Conservation (phyloP, 352 stramenopile species). For the Phytopythium chamaehyphon region DNA sequence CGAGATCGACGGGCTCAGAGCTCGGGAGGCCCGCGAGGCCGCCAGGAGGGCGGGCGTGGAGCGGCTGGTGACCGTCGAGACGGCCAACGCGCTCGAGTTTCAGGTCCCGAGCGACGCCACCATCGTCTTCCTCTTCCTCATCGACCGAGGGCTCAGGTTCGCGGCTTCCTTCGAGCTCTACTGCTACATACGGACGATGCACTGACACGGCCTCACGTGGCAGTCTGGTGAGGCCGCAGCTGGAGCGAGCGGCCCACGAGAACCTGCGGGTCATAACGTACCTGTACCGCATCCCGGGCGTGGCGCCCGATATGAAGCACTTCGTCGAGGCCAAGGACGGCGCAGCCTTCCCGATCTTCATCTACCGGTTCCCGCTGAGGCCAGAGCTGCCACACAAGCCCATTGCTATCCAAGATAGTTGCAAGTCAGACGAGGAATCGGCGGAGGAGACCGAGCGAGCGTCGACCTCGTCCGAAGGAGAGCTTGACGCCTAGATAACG, state of each 20-base stretch:
- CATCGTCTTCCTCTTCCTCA: constrained; percentile 81
- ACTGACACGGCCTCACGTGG: background rate
- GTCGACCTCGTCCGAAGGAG: too few species aligned
- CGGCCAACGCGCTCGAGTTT: constrained; percentile 73
- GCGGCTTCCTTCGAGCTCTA: too few species aligned
- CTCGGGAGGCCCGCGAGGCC: constrained; percentile 19
- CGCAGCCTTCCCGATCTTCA: constrained; percentile 63
- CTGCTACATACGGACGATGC: too few species aligned
- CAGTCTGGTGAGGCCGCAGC: constrained; percentile 47
- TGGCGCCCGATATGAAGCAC: constrained; percentile 32
- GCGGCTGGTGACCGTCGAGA: constrained; percentile 56
- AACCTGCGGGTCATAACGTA: constrained; percentile 70
- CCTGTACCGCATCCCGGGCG: constrained; percentile 59
- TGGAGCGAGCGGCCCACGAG: constrained; percentile 11
- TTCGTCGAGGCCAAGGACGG: constrained; percentile 40
- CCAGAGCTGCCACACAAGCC: background rate
- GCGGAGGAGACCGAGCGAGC: too few species aligned
- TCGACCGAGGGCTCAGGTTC: constrained; percentile 62
- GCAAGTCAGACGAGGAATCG: background rate
- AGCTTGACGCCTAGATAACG: too few species aligned
- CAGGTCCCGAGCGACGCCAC: constrained; percentile 51
- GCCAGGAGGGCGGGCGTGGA: constrained; percentile 23
- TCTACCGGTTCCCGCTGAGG: constrained; percentile 53
- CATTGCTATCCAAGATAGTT: background rate
- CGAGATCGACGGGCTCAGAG: constrained; percentile 56